A percentile compares a stretch with the other conserved stretches of the same genome.
These are phyloP conservation scores for Incumbomyces lentus DNA, from an alignment of 2,329 filamentous ascomycete genomes.

Conservation along the genomic window DNA sequence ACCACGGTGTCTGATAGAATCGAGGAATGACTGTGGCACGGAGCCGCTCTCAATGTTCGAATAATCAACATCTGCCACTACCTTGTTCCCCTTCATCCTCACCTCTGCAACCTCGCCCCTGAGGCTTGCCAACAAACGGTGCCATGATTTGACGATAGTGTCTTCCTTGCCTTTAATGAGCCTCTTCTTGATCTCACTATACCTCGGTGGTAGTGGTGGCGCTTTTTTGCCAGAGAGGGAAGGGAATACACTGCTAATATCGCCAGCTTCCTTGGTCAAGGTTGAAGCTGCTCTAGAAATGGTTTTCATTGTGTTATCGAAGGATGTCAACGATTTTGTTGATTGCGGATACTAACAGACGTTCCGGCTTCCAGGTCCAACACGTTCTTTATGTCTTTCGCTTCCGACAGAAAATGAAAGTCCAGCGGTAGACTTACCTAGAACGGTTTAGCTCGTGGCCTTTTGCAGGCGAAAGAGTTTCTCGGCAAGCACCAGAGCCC, in stretches of 20 bases:
- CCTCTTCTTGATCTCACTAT: conserved; percentile 30
- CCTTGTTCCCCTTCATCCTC: conserved; percentile 30
- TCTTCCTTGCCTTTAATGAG: conserved; percentile 32
- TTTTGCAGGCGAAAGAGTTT: no score
- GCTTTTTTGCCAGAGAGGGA: conserved; percentile 35
- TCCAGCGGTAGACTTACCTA: background rate
- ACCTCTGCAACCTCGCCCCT: conserved; percentile 33
- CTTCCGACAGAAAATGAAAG: background rate
- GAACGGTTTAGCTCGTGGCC: no score
- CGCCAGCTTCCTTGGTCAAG: conserved; percentile 31
- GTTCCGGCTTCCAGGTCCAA: no score
- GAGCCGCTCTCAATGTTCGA: conserved; percentile 29
- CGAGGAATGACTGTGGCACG: conserved; percentile 26
- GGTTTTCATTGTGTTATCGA: background rate
- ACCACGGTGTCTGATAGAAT: conserved; percentile 51
- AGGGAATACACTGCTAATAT: conserved; percentile 41
- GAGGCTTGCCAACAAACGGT: conserved; percentile 31
- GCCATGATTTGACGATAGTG: conserved; percentile 31
- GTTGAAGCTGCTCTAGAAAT: conserved; percentile 5
- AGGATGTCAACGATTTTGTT: background rate
- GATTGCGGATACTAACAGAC: background rate
- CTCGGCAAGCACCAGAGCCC: no score
- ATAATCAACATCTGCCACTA: conserved; percentile 36
- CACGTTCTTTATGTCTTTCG: background rate
- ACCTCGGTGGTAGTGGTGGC: conserved; percentile 33